phyloP scores from a whole-genome alignment of 2,329 filamentous ascomycete species.

The Penicillium corylophilum region DNA sequence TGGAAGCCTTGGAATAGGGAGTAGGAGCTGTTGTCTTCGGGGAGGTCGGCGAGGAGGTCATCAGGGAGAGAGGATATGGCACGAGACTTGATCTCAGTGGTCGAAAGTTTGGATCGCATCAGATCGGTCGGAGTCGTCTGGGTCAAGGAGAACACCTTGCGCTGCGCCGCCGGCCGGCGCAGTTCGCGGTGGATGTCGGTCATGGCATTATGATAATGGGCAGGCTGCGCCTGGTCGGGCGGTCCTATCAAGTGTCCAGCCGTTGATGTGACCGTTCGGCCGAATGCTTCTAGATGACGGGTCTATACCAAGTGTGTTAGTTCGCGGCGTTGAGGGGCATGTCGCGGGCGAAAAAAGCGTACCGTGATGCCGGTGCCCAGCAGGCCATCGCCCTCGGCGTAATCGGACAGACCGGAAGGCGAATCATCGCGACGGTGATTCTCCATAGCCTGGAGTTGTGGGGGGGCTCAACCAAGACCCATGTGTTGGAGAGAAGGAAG shows the following conservation, averaged over 20 bases:
- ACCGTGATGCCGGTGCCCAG: conserved; percentile 51
- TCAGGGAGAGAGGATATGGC: conserved; percentile 86
- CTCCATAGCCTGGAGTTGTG: conserved; percentile 39
- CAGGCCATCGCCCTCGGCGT: conserved; percentile 45
- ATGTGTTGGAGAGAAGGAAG: conserved; percentile 21
- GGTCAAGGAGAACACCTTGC: conserved; percentile 86
- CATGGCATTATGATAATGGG: conserved; percentile 83
- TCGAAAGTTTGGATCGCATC: conserved; percentile 86
- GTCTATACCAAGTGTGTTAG: conserved; percentile 54
- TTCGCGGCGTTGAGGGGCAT: conserved; percentile 7
- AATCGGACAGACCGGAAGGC: conserved; percentile 43
- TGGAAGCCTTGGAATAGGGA: conserved; percentile 97
- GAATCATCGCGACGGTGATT: conserved; percentile 48
- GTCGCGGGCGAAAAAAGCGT: conserved; percentile 19
- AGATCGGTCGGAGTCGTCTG: conserved; percentile 91
- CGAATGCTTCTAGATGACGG: conserved; percentile 85
- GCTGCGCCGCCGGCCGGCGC: conserved; percentile 77
- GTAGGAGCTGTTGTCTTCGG: conserved; percentile 80
- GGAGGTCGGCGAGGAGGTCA: conserved; percentile 84
- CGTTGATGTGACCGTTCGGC: conserved; percentile 90
- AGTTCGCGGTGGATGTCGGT: conserved; percentile 86
- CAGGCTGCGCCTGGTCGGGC: conserved; percentile 51
- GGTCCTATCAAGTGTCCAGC: conserved; percentile 84
- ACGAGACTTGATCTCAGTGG: conserved; percentile 88
- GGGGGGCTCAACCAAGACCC: conserved; percentile 26